phyloP scores from a whole-genome alignment of 2,329 filamentous ascomycete genomes.

The Boeremia exigua region DNA sequence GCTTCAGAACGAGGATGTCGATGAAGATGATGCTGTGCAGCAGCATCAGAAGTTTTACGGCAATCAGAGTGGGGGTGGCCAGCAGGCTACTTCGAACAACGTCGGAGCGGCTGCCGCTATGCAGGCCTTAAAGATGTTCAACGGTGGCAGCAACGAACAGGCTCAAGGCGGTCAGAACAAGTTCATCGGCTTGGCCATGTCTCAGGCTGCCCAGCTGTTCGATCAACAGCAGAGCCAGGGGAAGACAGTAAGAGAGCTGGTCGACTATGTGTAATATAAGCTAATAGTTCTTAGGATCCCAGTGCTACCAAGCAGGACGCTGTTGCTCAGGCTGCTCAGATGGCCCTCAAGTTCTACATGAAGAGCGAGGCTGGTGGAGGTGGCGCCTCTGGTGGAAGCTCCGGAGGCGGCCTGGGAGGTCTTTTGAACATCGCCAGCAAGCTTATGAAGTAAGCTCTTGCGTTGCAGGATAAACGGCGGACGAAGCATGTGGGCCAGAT shows the following conservation, averaged over 20 bases:
- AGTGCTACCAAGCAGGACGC: slow-evolving; percentile 80
- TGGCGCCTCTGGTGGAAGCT: slow-evolving; percentile 50
- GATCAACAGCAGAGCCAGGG: slow-evolving; percentile 64
- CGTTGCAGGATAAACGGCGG: no score
- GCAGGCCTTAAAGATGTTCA: slow-evolving; percentile 83
- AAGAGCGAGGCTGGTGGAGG: slow-evolving; percentile 68
- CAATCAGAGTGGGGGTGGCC: slow-evolving; percentile 50
- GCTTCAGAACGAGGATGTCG: slow-evolving; percentile 59
- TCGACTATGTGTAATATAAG: slow-evolving; percentile 49
- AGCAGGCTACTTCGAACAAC: slow-evolving; percentile 52
- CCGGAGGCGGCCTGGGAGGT: slow-evolving; percentile 55
- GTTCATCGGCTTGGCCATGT: slow-evolving; percentile 86
- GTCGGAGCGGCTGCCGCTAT: slow-evolving; percentile 76
- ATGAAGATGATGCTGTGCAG: slow-evolving; percentile 71
- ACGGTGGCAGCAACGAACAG: slow-evolving; percentile 55
- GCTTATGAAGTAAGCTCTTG: slow-evolving; percentile 56
- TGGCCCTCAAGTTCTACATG: slow-evolving; percentile 90
- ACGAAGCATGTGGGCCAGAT: no score
- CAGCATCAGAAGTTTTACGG: slow-evolving; percentile 80
- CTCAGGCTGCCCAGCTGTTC: slow-evolving; percentile 80
- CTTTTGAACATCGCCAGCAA: slow-evolving; percentile 67
- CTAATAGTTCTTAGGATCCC: slow-evolving; percentile 42
- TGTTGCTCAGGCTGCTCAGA: slow-evolving; percentile 79
- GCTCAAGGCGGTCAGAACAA: slow-evolving; percentile 69
- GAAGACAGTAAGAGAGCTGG: slow-evolving; percentile 55